Conservation (phyloP, 1,284 basidiomycete genomes). For the Tylopilus sp. region DNA sequence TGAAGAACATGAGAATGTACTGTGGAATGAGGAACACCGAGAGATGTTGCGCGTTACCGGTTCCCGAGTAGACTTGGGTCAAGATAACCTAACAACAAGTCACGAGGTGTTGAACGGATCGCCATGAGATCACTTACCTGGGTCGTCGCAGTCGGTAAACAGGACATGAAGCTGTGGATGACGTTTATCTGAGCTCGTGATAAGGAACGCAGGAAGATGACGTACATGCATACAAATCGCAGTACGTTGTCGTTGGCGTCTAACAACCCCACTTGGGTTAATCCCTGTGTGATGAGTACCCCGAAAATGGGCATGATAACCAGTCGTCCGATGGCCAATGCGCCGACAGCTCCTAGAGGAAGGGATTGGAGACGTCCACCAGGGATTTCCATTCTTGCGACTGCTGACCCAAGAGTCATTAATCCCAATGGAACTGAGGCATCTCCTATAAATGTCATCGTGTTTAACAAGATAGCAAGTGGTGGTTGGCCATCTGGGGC, state of each 20-base stretch:
- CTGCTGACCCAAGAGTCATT: constrained; percentile 70
- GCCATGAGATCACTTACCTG: constrained; percentile 38
- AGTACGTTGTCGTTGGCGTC: constrained; percentile 57
- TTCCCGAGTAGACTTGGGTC: constrained; percentile 67
- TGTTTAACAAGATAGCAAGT: constrained; percentile 64
- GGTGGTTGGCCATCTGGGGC: constrained; percentile 79
- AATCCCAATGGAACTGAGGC: constrained; percentile 74
- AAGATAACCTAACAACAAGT: constrained; percentile 47
- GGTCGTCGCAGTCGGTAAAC: constrained; percentile 64
- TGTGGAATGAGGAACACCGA: constrained; percentile 67
- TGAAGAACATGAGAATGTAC: constrained; percentile 62
- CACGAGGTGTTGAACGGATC: not conserved
- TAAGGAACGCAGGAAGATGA: constrained; percentile 9
- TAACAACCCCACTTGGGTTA: constrained; percentile 53
- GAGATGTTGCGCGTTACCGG: constrained; percentile 59
- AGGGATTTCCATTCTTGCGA: constrained; percentile 66
- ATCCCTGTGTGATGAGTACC: constrained; percentile 56
- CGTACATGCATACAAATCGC: constrained; percentile 73
- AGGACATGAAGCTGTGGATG: constrained; percentile 55
- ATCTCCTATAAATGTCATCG: constrained; percentile 66
- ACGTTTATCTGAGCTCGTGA: not conserved
- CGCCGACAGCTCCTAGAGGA: constrained; percentile 65
- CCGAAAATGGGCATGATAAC: constrained; percentile 70
- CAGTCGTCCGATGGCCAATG: constrained; percentile 58
- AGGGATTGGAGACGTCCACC: constrained; percentile 49